Conservation (phyloP, 345 rosid genomes). For the Lepidium didymum region DNA sequence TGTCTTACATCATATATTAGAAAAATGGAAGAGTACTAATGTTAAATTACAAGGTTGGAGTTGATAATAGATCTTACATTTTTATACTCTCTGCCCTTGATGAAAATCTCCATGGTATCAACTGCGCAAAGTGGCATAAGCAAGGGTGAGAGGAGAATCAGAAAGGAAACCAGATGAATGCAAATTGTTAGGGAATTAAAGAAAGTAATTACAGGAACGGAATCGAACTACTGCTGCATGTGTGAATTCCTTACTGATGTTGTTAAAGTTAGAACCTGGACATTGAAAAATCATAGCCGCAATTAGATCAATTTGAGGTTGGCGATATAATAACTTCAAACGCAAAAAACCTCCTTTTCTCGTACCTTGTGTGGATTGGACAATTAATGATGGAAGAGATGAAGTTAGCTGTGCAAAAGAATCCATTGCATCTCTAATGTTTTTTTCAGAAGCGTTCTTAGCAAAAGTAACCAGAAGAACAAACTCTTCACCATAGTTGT, state of each 20-base stretch:
- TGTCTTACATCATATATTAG: background rate
- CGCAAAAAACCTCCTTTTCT: background rate
- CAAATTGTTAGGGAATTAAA: background rate
- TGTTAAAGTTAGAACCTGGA: conserved; percentile 68
- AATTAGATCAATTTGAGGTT: conserved; percentile 5
- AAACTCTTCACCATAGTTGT: conserved; percentile 75
- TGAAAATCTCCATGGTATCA: conserved; percentile 68
- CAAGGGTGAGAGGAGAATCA: conserved; percentile 16
- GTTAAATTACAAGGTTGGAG: background rate
- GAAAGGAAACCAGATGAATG: background rate
- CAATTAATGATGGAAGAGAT: conserved; percentile 62
- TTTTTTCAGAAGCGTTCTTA: conserved; percentile 42
- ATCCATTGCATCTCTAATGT: conserved; percentile 54
- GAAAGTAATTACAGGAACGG: conserved; percentile 48
- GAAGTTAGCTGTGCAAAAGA: conserved; percentile 41
- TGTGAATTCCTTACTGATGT: conserved; percentile 54
- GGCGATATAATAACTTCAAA: background rate
- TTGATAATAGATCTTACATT: conserved; percentile 39
- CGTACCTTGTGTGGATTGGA: conserved; percentile 73
- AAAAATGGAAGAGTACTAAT: background rate
- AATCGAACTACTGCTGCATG: conserved; percentile 66
- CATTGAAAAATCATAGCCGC: background rate
- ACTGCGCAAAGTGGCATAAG: conserved; percentile 38
- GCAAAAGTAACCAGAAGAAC: conserved; percentile 58
- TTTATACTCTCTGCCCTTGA: conserved; percentile 54